Conservation (phyloP, 305 asterid genomes). For the Lippia alba region DNA sequence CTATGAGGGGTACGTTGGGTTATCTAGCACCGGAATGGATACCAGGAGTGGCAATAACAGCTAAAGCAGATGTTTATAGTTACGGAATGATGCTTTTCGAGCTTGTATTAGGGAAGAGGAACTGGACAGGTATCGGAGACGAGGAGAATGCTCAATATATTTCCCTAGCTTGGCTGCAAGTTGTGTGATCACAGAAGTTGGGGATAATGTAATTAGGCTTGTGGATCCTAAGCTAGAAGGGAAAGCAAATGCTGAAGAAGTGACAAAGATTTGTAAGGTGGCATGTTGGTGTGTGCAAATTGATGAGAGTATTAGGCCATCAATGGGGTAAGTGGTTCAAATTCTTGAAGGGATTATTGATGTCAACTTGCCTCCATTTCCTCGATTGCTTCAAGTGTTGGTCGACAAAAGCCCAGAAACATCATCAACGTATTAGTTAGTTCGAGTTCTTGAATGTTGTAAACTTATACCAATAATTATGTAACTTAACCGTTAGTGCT, state of each 20-base stretch:
- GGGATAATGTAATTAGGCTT: conserved; percentile 55
- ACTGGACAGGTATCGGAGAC: conserved; percentile 56
- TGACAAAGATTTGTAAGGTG: conserved; percentile 53
- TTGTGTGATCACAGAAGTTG: conserved; percentile 48
- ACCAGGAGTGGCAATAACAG: conserved; percentile 76
- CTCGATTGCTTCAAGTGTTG: conserved; percentile 58
- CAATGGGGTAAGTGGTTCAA: conserved; percentile 78
- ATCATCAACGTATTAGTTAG: conserved; percentile 31
- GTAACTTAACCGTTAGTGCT: no score
- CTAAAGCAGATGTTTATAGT: conserved; percentile 79
- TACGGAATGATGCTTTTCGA: conserved; percentile 86
- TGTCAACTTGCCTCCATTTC: conserved; percentile 63
- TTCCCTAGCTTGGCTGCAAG: conserved; percentile 66
- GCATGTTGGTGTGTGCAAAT: conserved; percentile 86
- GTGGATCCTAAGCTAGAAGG: conserved; percentile 54
- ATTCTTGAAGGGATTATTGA: conserved; percentile 80
- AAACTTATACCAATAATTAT: no score
- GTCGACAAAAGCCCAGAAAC: conserved; percentile 42
- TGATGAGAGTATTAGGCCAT: conserved; percentile 68
- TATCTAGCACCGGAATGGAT: conserved; percentile 88
- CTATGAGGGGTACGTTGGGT: conserved; percentile 85
- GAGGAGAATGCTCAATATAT: conserved; percentile 50
- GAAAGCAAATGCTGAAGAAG: conserved; percentile 56
- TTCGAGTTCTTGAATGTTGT: neutral
- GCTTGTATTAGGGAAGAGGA: conserved; percentile 70